Percentiles rank a stretch among this genome's conserved stretches.
These are phyloP conservation scores for Herpotrichia juniperi DNA, from an alignment of 2,329 filamentous ascomycete genomes.

Conservation along the genomic window DNA sequence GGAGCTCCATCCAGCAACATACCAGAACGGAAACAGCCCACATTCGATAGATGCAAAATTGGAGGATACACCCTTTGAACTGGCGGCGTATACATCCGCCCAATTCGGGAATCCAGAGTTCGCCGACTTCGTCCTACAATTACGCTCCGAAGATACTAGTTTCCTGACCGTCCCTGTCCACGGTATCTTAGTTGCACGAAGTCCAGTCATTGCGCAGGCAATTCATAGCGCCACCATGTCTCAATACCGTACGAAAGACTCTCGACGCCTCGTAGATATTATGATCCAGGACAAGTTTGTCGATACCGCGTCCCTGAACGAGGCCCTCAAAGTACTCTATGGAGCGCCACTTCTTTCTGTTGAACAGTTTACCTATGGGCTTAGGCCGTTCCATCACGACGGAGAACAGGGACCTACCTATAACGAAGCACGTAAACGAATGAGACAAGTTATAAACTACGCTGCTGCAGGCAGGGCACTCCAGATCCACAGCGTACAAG, in stretches of 20 bases:
- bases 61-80: constrained; percentile 34
- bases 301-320: constrained; percentile 36
- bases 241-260: constrained; percentile 28
- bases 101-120: constrained; percentile 44
- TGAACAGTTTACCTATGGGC: constrained; percentile 34
- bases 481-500: constrained; percentile 60
- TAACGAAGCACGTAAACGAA: constrained; percentile 41
- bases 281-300: constrained; percentile 34
- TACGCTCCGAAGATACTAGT: constrained; percentile 33
- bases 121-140: constrained; percentile 44
- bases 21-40: constrained; percentile 23
- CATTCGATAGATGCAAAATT: constrained; percentile 19
- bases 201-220: constrained; percentile 38
- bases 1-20: constrained; percentile 19
- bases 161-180: constrained; percentile 43
- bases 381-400: constrained; percentile 33
- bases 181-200: constrained; percentile 42
- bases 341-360: constrained; percentile 37
- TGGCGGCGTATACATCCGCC: constrained; percentile 38
- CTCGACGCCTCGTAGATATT: constrained; percentile 32
- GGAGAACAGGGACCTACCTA: constrained; percentile 25
- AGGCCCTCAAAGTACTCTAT: constrained; percentile 45
- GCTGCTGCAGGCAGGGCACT: constrained; percentile 67
- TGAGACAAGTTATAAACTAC: constrained; percentile 60
- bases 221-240: constrained; percentile 28